Percentiles rank a stretch among this genome's conserved stretches.
phyloP scores from a whole-genome alignment of 441 rosid genomes.

The Brassica balearica region DNA sequence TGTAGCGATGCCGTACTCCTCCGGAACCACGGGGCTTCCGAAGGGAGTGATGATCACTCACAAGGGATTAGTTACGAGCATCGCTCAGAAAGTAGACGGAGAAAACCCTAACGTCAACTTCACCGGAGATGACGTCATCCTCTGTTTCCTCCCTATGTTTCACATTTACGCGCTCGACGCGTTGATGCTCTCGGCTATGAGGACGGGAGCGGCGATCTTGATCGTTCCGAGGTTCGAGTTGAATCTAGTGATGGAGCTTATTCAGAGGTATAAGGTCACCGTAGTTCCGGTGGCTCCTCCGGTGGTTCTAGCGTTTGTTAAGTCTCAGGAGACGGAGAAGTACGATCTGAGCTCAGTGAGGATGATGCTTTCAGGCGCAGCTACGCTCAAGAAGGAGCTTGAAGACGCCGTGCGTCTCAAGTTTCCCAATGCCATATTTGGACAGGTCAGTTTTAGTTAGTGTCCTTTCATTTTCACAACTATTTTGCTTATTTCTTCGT shows the following conservation, averaged over 20 bases:
- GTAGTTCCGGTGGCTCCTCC: slow-evolving; percentile 65
- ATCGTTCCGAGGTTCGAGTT: too few relatives aligned
- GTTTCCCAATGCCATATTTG: slow-evolving; percentile 56
- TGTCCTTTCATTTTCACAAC: not conserved
- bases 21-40: slow-evolving; percentile 65
- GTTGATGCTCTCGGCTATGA: too few relatives aligned
- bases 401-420: slow-evolving; percentile 59
- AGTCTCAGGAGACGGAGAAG: slow-evolving; percentile 49
- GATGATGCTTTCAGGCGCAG: slow-evolving; percentile 59
- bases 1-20: slow-evolving; percentile 61
- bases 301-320: slow-evolving; percentile 56
- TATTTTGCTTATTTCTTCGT: not conserved
- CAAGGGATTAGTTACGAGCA: slow-evolving; percentile 59
- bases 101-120: too few relatives aligned
- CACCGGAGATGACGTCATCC: too few relatives aligned
- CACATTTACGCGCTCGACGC: too few relatives aligned
- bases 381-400: slow-evolving; percentile 62
- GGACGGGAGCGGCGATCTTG: too few relatives aligned
- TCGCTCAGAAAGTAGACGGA: slow-evolving; percentile 47
- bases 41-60: slow-evolving; percentile 68
- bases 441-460: slow-evolving; percentile 40
- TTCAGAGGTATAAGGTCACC: slow-evolving; percentile 53
- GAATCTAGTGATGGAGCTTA: slow-evolving; percentile 40
- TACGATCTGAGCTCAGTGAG: slow-evolving; percentile 55
- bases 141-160: too few relatives aligned